Evolutionary conservation across 2,329 filamentous ascomycete species (phyloP), one percentile per base, ranked within the genome.

Genomic region (Dactylellina haptotyla): DNA sequence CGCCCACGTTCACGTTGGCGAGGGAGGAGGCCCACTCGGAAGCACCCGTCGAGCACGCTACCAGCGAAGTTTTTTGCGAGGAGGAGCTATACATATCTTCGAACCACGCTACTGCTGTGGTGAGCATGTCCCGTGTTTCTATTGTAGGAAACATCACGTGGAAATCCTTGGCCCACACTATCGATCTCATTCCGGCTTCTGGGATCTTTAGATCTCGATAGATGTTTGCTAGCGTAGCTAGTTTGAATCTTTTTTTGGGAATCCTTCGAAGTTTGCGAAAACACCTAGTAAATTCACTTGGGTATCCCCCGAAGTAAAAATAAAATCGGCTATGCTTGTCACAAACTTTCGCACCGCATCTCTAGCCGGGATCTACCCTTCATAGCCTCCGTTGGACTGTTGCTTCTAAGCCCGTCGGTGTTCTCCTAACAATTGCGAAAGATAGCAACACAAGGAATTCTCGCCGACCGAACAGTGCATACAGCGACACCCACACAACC

Each of bases 91-190:
- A 39, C 65, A 61, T 41, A 30, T 54, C 28, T 14, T 61, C 46
- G 56, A 62, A 57, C 48, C 39, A 48, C 48, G 41, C 30, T 50
- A 37, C 57, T 50, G 53, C 46, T 69, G 64, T 61, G 62, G 59
- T 54, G 51, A 70, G 56, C 57, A 54, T 34, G 30, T 54, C 66
- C 66, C 66, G 66, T 71, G 66, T 71, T 71, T 64, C 66, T 71
- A 71, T 71, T 71, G 66, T 71, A 53, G 43, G 67, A 53, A 71
- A 64, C 59, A 59, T 54, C 67, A 72, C 67, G 67, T 72, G 67
- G 43, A 43, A 34, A 53, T 37, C 14, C 41, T 61, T 64, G 41
- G 67, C 51, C 51, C 58, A 28, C 43, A 46, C 48, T n/a, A 61
- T 54, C 43, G 53, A 32, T 50, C 57, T 30, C 9, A 18, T 16